Conservation (phyloP, 106 monocot genomes). For the Allium sativum region DNA sequence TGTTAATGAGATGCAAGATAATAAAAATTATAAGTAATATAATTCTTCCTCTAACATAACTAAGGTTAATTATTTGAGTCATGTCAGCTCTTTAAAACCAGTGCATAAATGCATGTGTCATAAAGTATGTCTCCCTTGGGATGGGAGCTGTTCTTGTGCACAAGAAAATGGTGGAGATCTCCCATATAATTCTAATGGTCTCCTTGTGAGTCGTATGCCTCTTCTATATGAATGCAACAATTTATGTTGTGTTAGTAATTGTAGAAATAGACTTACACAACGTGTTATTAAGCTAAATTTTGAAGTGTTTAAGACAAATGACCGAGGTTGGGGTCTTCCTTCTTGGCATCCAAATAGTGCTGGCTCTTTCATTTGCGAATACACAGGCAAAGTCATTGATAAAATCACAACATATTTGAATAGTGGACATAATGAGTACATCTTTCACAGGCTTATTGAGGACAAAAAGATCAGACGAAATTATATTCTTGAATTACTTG, state of each 20-base stretch:
- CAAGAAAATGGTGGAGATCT: slow-evolving; percentile 40
- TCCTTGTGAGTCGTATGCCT: slow-evolving; percentile 42
- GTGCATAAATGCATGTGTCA: slow-evolving; percentile 44
- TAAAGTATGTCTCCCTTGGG: slow-evolving; percentile 39
- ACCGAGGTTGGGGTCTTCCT: slow-evolving; percentile 27
- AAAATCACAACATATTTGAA: slow-evolving; percentile 3
- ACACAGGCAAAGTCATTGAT: slow-evolving; percentile 40
- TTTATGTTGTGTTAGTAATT: slow-evolving; percentile 37
- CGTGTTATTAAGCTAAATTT: slow-evolving; percentile 23
- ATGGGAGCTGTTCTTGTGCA: slow-evolving; percentile 41
- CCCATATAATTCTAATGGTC: slow-evolving; percentile 44
- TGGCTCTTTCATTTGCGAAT: slow-evolving; percentile 42
- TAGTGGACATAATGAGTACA: slow-evolving; percentile 39
- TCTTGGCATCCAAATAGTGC: slow-evolving; percentile 35
- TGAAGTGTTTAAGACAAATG: slow-evolving; percentile 37
- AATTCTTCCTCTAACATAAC: no score
- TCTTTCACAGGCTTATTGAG: slow-evolving; percentile 23
- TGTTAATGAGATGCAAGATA: no score
- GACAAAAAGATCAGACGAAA: slow-evolving; percentile 47
- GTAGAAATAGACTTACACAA: slow-evolving; percentile 36
- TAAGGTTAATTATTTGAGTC: slow-evolving; percentile 19
- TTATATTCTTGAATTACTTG: slow-evolving; percentile 44
- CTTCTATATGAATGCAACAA: slow-evolving; percentile 57
- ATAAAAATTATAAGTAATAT: no score
- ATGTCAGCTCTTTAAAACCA: slow-evolving; percentile 6